Base-by-base conservation (phyloP, 352 stramenopile species). In the Globisporangium cederbergense region DNA sequence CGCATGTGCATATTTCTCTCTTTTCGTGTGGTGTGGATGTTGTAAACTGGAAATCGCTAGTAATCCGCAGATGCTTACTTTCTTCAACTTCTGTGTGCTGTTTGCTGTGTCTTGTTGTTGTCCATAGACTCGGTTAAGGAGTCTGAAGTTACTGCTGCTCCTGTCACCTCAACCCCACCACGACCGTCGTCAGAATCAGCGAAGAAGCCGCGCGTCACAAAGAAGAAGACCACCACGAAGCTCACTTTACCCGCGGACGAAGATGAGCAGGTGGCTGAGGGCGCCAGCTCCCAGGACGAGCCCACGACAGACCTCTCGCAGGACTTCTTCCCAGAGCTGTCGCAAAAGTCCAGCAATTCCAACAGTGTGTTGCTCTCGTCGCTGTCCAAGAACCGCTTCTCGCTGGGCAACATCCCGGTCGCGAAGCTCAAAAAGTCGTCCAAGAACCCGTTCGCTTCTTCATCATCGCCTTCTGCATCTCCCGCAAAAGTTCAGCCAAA, bases 381-480 rank as follows among this genome's bases (percentile, higher is more conserved):
- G 22, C 64, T 93, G 50, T 85, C 78, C 5, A 79, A 77, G 56
- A 93, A 90, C 73, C 79, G 72, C 30, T 93, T 93, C 58, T 93
- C 84, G 32, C 74, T 93, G n/a, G 77, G 73, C 66, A 89, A 65
- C 32, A 88, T 93, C 46, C 80, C 81, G 1, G 84, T 91, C n/a
- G 78, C 77, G 22, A 91, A 90, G 65, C 63, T 93, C 55, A 93
- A 91, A 70, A 91, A 90, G 58, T 87, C 80, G 42, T 79, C 80
- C 14, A 93, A 91, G 74, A 93, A 91, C 55, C 84, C 84, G 38
- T 93, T 93, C 46, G 73, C 71, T 18, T 45, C 52, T 10, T 45
- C 52, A 32, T 58, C 52, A 25, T 47, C 42, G 6, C 50, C 50
- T 30, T 13, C 30, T 30, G 30, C n/a, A 30, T 58, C 18, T n/a